Evolutionary conservation across 2,329 filamentous ascomycete genomes (phyloP).

Genomic region (Bipolaris gigantea): DNA sequence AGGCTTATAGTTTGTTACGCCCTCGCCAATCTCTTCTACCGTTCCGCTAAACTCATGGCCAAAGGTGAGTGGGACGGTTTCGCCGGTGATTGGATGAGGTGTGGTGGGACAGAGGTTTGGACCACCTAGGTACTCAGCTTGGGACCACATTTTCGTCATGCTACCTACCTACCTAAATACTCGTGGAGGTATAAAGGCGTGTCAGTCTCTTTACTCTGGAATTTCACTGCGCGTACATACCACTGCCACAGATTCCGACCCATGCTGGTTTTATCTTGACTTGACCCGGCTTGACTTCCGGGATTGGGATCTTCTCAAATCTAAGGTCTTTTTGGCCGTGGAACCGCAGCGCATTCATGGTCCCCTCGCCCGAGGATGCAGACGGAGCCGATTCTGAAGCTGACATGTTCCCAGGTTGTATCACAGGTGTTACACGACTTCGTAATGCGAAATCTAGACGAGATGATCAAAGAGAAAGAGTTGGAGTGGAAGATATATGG

Average conservation of each 20-base stretch:
- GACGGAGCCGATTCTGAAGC: slow-evolving; percentile 18
- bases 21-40: slow-evolving; percentile 56
- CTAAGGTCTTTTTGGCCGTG: slow-evolving; percentile 50
- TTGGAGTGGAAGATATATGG: not conserved
- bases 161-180: slow-evolving; percentile 40
- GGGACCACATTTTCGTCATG: slow-evolving; percentile 1
- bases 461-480: not conserved
- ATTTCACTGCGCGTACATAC: slow-evolving; percentile 17
- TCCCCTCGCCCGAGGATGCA: slow-evolving; percentile 21
- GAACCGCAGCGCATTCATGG: slow-evolving; percentile 53
- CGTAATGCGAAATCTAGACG: not conserved
- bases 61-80: slow-evolving; percentile 55
- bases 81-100: slow-evolving; percentile 59
- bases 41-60: slow-evolving; percentile 58
- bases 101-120: slow-evolving; percentile 54
- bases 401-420: not conserved
- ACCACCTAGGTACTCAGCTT: slow-evolving; percentile 37
- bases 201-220: slow-evolving; percentile 3
- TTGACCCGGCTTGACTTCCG: slow-evolving; percentile 45
- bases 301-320: slow-evolving; percentile 48
- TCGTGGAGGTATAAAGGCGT: slow-evolving; percentile 49
- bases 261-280: slow-evolving; percentile 49
- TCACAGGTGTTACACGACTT: not conserved
- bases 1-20: slow-evolving; percentile 51
- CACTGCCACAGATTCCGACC: slow-evolving; percentile 49